Evolutionary conservation across 345 rosid species (phyloP).

Genomic region (Hibiscus mutabilis): DNA sequence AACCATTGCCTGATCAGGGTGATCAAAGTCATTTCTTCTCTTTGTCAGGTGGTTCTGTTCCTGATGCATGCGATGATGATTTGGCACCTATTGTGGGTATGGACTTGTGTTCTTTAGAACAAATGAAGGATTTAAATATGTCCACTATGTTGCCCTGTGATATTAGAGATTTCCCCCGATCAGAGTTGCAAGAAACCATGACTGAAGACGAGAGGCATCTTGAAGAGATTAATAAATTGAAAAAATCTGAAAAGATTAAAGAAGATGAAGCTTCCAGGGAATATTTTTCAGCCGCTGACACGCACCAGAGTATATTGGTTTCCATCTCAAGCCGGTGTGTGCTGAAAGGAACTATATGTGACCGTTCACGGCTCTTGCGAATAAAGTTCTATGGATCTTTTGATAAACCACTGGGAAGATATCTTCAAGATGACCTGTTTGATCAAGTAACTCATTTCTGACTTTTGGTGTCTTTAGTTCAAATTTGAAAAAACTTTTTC

Average conservation of each 20-base stretch:
- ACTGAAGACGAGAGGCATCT: conserved; percentile 32
- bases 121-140: conserved; percentile 23
- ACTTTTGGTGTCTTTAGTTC: neutral
- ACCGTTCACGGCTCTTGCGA: conserved; percentile 82
- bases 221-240: conserved; percentile 28
- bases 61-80: conserved; percentile 30
- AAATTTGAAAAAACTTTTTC: neutral
- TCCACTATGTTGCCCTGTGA: conserved; percentile 13
- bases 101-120: conserved; percentile 23
- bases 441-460: conserved; percentile 49
- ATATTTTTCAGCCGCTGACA: conserved; percentile 65
- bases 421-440: conserved; percentile 75
- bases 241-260: conserved; percentile 35
- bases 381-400: conserved; percentile 90
- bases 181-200: conserved; percentile 26
- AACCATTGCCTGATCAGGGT: conserved; percentile 30
- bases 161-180: conserved; percentile 20
- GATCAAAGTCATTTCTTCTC: conserved; percentile 29
- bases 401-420: conserved; percentile 96
- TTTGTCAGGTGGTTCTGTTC: conserved; percentile 19
- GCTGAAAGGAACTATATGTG: conserved; percentile 75
- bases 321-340: conserved; percentile 88
- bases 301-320: conserved; percentile 84
- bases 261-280: conserved; percentile 53
- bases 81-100: conserved; percentile 21